Evolutionary conservation across 495 filamentous ascomycete genomes (phyloP).

Genomic region (Aspergillus leporis): DNA sequence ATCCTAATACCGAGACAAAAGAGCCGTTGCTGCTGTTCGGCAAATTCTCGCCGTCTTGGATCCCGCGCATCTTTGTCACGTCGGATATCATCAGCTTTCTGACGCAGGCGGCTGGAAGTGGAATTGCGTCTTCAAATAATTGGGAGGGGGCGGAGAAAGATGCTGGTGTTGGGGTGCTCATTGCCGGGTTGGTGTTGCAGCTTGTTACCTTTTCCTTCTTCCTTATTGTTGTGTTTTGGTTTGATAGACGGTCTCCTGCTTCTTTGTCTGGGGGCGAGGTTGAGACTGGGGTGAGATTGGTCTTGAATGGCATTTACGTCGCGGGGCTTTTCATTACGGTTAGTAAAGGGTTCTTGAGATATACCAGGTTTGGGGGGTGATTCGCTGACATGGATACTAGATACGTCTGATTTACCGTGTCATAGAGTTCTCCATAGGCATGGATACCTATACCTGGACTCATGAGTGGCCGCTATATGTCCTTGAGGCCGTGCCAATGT

Average conservation of each 20-base stretch:
- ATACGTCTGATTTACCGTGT: conserved; percentile 37
- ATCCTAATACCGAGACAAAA: not conserved
- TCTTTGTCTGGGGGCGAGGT: conserved; percentile 3
- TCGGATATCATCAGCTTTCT: conserved; percentile 34
- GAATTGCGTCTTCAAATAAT: conserved; percentile 31
- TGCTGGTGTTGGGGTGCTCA: conserved; percentile 26
- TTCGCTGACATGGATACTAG: conserved; percentile 7
- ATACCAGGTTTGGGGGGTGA: not conserved
- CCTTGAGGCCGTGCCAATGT: conserved; percentile 40
- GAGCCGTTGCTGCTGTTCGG: conserved; percentile 12
- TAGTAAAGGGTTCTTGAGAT: conserved; percentile 6
- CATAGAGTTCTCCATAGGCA: conserved; percentile 37
- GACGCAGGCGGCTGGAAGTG: conserved; percentile 34
- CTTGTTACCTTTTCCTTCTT: conserved; percentile 31
- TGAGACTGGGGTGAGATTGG: conserved; percentile 23
- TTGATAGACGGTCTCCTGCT: conserved; percentile 12
- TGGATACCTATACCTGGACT: conserved; percentile 33
- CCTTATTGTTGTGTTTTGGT: conserved; percentile 24
- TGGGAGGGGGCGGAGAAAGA: conserved; percentile 28
- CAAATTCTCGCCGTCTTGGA: conserved; percentile 18
- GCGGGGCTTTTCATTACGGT: conserved; percentile 30
- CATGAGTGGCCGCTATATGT: conserved; percentile 43
- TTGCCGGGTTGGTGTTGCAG: conserved; percentile 30
- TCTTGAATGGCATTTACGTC: conserved; percentile 29
- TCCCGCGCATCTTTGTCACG: conserved; percentile 35